phyloP scores from a whole-genome alignment of 306 rosid genomes.

The Dryas alaskensis region DNA sequence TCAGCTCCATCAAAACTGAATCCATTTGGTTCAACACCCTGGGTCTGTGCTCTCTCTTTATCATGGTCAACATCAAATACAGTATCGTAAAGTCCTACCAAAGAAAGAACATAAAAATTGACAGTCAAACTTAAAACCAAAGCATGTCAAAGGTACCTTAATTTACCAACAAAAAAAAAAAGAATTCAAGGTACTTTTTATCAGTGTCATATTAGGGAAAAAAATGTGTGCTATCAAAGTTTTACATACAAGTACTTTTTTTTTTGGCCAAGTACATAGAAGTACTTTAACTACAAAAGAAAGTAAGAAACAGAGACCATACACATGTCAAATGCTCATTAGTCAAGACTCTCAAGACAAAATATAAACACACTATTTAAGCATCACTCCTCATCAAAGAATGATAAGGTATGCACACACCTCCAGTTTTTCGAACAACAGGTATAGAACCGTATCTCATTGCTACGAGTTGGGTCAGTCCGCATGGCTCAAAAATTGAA shows the following conservation, averaged over 20 bases:
- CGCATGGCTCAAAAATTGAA: constrained; percentile 98
- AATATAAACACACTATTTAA: neutral
- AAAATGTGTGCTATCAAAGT: neutral
- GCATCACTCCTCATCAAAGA: constrained; percentile 3
- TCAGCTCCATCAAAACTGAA: constrained; percentile 93
- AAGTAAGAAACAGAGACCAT: neutral
- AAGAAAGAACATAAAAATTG: constrained; percentile 6
- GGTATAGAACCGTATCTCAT: constrained; percentile 99
- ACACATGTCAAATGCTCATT: neutral
- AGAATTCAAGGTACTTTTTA: neutral
- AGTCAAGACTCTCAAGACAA: neutral
- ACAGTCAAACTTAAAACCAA: neutral
- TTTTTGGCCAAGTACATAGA: too few relatives aligned
- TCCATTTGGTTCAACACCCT: constrained; percentile 89
- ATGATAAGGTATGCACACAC: constrained; percentile 21
- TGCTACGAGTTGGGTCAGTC: constrained; percentile 92
- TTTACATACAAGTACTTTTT: too few relatives aligned
- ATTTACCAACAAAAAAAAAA: neutral
- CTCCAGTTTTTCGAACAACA: constrained; percentile 96
- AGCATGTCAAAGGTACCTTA: too few relatives aligned
- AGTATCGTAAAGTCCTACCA: constrained; percentile 81
- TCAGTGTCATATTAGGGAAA: neutral
- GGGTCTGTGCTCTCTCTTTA: constrained; percentile 72
- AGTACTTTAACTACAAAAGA: neutral
- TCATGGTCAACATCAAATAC: constrained; percentile 82